Base-by-base conservation (phyloP, 495 filamentous ascomycete species). In the Trichoderma erinaceum region DNA sequence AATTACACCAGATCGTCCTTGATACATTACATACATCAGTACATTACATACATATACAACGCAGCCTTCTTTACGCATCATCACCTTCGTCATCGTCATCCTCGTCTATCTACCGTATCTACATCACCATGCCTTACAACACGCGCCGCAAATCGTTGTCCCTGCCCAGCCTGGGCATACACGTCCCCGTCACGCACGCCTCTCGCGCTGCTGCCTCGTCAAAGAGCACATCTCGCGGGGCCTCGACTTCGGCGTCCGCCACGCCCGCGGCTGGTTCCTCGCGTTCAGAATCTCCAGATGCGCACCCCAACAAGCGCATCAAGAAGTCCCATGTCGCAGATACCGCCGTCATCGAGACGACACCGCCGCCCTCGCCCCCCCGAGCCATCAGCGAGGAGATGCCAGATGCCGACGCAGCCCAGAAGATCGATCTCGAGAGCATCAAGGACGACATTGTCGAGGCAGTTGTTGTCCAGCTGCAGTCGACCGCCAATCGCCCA, bases 141-240 rank as follows among this genome's bases (percentile, higher is more conserved):
- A 99, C 95, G 70, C 90, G 95, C 79, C 89, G 95, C 78, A 99
- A 98, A 82, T 97, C 93, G 75, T 80, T 99, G 74, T 99, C 95
- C 41, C 83, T 99, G 71, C 91, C 92, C 25, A 93, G 92, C 68
- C 85, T 98, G 71, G 95, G 95, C 75, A 97, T 98, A 70, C 92
- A 94, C 73, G 80, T 99, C 63, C 95, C 93, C 64, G 79, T 81
- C 38, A 78, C 83, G 43, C 89, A 89, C 74, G 86, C 88, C 68
- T 87, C 88, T 67, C 86, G 92, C 78, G 81, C 76, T 65, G 77
- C 78, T 64, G 69, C 74, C 65, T 66, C 69, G 15, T 38, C 70
- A 1, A 65, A 44, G 16, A 65, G 63, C 44, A 65, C 69, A 6
- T 52, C 81, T 68, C 81, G 83, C 75, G 87, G 88, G 76, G 87